These are phyloP conservation scores for Dipteronia dyeriana DNA, from an alignment of 345 rosid genomes.

Conservation along the genomic window DNA sequence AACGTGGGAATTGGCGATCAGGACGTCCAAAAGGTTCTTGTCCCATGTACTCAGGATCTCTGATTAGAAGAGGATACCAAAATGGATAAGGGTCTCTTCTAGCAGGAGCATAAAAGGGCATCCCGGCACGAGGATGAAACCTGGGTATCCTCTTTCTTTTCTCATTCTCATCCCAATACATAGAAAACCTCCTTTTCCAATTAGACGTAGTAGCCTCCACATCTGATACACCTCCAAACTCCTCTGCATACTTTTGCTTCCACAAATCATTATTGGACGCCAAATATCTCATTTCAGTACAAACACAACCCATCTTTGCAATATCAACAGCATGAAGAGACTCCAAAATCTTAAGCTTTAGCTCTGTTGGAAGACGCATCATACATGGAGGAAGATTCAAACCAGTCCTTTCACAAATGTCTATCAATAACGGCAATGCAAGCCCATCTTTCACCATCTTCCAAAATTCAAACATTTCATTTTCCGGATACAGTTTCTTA, in stretches of 20 bases:
- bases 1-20: conserved; percentile 13
- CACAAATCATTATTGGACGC: conserved; percentile 55
- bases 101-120: not conserved
- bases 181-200: conserved; percentile 54
- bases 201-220: not conserved
- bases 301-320: conserved; percentile 52
- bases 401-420: conserved; percentile 52
- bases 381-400: conserved; percentile 60
- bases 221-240: conserved; percentile 27
- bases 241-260: conserved; percentile 55
- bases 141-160: conserved; percentile 12
- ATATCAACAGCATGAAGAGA: conserved; percentile 52
- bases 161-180: conserved; percentile 36
- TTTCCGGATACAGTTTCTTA: conserved; percentile 18
- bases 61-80: conserved; percentile 12
- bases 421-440: conserved; percentile 59
- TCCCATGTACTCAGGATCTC: conserved; percentile 32
- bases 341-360: conserved; percentile 69
- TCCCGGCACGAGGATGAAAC: not conserved
- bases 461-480: conserved; percentile 65
- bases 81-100: conserved; percentile 35
- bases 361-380: conserved; percentile 58
- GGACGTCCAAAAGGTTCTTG: conserved; percentile 19
- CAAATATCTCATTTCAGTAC: conserved; percentile 46
- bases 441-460: conserved; percentile 71